Evolutionary conservation across 2,329 filamentous ascomycete species (phyloP).

Genomic region (Onygenales sp.): DNA sequence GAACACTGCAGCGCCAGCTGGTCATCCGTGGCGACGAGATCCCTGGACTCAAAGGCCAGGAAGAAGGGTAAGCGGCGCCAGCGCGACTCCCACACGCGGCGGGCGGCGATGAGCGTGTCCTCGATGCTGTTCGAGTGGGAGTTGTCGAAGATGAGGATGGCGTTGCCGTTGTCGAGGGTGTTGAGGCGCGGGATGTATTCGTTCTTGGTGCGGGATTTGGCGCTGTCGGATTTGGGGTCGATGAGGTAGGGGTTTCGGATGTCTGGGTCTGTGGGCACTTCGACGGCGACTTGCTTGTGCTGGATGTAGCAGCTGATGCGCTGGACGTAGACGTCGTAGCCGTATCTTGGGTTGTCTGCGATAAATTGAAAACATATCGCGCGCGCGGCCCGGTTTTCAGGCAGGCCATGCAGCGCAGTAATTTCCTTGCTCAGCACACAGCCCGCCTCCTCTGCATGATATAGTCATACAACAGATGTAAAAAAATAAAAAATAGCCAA

Average conservation of each 20-base stretch:
- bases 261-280: constrained; percentile 27
- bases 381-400: too few species aligned
- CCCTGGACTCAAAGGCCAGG: constrained; percentile 31
- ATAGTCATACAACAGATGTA: too few species aligned
- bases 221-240: constrained; percentile 23
- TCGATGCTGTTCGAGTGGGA: constrained; percentile 38
- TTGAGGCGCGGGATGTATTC: constrained; percentile 32
- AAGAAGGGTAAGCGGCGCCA: constrained; percentile 46
- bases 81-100: constrained; percentile 42
- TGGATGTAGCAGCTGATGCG: constrained; percentile 43
- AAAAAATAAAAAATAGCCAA: not conserved
- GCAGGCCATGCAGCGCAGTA: not conserved
- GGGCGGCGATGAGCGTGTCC: constrained; percentile 42
- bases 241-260: constrained; percentile 38
- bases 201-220: constrained; percentile 20
- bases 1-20: constrained; percentile 39
- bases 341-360: constrained; percentile 33
- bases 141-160: constrained; percentile 46
- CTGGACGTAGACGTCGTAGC: constrained; percentile 43
- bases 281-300: constrained; percentile 32
- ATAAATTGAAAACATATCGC: constrained; percentile 1
- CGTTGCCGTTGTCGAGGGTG: constrained; percentile 40
- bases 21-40: constrained; percentile 32
- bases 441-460: not conserved
- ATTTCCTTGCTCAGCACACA: constrained; percentile 2